These are phyloP conservation scores for Acephala macrosclerotiorum DNA, from an alignment of 2,329 filamentous ascomycete genomes.

Conservation along the genomic window DNA sequence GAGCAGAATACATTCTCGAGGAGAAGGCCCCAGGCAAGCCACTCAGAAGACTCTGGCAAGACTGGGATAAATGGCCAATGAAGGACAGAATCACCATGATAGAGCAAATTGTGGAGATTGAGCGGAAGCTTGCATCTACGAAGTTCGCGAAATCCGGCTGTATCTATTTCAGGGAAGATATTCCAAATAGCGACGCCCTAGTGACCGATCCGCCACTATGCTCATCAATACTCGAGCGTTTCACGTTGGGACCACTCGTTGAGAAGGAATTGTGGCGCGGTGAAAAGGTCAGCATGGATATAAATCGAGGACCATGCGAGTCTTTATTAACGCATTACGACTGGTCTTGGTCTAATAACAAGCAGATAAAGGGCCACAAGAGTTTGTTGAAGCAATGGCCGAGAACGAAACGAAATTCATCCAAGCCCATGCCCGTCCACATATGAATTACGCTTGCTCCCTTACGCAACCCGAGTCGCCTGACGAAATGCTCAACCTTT, in stretches of 20 bases:
- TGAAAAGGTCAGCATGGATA: slow-evolving; percentile 44
- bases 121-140: slow-evolving; percentile 47
- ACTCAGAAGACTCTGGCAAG: slow-evolving; percentile 41
- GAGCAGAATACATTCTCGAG: slow-evolving; percentile 50
- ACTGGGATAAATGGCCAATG: slow-evolving; percentile 35
- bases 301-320: slow-evolving; percentile 51
- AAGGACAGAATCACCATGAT: slow-evolving; percentile 42
- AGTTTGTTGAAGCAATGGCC: slow-evolving; percentile 44
- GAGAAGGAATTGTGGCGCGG: slow-evolving; percentile 46
- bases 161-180: slow-evolving; percentile 46
- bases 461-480: slow-evolving; percentile 16
- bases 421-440: slow-evolving; percentile 35
- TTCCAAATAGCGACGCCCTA: slow-evolving; percentile 25
- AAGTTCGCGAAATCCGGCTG: slow-evolving; percentile 48
- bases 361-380: slow-evolving; percentile 43
- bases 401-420: slow-evolving; percentile 46
- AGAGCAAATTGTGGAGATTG: slow-evolving; percentile 45
- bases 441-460: slow-evolving; percentile 37
- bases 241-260: slow-evolving; percentile 49
- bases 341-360: slow-evolving; percentile 32
- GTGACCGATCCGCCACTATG: slow-evolving; percentile 32
- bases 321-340: slow-evolving; percentile 16
- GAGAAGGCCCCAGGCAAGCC: slow-evolving; percentile 45
- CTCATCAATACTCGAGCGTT: slow-evolving; percentile 39
- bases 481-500: too few relatives aligned